phyloP scores from a whole-genome alignment of 495 filamentous ascomycete species.

The Tuber borchii region DNA sequence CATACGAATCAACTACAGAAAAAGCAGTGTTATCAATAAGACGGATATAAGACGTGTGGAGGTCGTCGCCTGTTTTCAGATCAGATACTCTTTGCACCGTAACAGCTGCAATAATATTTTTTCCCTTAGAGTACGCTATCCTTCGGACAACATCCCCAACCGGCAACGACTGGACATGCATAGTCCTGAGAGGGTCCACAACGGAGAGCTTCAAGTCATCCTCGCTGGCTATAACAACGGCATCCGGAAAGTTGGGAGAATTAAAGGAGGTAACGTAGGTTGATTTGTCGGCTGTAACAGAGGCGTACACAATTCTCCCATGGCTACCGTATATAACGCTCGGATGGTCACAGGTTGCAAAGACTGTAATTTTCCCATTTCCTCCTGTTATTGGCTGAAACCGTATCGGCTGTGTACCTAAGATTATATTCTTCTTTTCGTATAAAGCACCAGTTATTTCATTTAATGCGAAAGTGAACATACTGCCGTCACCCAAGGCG shows the following conservation, averaged over 20 bases:
- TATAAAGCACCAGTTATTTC: constrained; percentile 54
- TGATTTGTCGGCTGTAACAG: constrained; percentile 86
- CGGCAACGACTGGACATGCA: constrained; percentile 71
- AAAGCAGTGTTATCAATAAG: constrained; percentile 57
- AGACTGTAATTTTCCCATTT: constrained; percentile 64
- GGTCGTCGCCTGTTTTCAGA: constrained; percentile 49
- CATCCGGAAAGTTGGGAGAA: constrained; percentile 67
- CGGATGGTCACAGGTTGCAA: constrained; percentile 88
- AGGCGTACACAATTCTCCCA: constrained; percentile 82
- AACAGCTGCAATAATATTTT: constrained; percentile 79
- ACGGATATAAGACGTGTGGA: constrained; percentile 30
- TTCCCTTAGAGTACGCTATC: constrained; percentile 72
- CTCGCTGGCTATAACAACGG: constrained; percentile 72
- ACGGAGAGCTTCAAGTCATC: constrained; percentile 69
- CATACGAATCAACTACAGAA: constrained; percentile 50
- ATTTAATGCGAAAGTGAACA: constrained; percentile 77
- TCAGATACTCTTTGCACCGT: constrained; percentile 63
- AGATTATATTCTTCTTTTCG: constrained; percentile 67
- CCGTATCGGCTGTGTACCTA: constrained; percentile 76
- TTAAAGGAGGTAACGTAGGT: constrained; percentile 76
- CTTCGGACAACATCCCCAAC: constrained; percentile 79
- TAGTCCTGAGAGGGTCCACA: constrained; percentile 77
- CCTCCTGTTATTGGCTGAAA: constrained; percentile 67
- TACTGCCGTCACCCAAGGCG: constrained; percentile 89
- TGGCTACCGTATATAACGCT: constrained; percentile 86